These are phyloP conservation scores for Phytophthora citrophthora DNA, from an alignment of 352 stramenopile genomes.

Conservation along the genomic window DNA sequence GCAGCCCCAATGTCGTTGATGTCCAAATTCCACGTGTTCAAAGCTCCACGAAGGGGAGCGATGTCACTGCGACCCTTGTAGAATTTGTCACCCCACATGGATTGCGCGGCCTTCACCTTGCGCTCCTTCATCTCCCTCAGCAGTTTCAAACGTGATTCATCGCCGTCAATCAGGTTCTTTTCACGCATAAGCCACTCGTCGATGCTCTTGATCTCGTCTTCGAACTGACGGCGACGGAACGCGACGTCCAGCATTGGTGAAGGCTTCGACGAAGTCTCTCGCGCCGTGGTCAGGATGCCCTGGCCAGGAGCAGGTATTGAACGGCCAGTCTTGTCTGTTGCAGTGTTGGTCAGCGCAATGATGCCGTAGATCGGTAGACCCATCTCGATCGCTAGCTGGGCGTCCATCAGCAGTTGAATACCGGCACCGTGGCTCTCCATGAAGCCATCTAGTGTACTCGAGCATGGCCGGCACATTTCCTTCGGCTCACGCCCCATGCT, in stretches of 20 bases:
- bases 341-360: constrained; percentile 84
- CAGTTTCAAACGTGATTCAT: constrained; percentile 46
- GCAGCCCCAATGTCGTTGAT: constrained; percentile 83
- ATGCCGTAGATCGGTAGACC: constrained; percentile 87
- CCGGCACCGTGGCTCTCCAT: constrained; percentile 90
- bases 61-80: constrained; percentile 70
- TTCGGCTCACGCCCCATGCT: constrained; percentile 77
- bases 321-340: constrained; percentile 88
- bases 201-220: constrained; percentile 72
- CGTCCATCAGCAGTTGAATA: constrained; percentile 92
- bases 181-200: constrained; percentile 78
- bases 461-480: constrained; percentile 88
- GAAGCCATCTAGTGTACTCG: constrained; percentile 80
- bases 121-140: constrained; percentile 69
- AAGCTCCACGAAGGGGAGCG: constrained; percentile 73
- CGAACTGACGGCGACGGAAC: constrained; percentile 80
- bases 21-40: constrained; percentile 81
- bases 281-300: constrained; percentile 86
- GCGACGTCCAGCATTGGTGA: constrained; percentile 80
- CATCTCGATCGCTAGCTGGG: constrained; percentile 89
- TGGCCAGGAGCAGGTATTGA: constrained; percentile 86
- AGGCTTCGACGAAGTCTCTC: constrained; percentile 44
- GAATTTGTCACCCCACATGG: constrained; percentile 75
- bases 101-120: constrained; percentile 73
- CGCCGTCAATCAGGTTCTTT: constrained; percentile 46